phyloP scores from a whole-genome alignment of 2,329 filamentous ascomycete genomes.

The Emergomyces africanus region DNA sequence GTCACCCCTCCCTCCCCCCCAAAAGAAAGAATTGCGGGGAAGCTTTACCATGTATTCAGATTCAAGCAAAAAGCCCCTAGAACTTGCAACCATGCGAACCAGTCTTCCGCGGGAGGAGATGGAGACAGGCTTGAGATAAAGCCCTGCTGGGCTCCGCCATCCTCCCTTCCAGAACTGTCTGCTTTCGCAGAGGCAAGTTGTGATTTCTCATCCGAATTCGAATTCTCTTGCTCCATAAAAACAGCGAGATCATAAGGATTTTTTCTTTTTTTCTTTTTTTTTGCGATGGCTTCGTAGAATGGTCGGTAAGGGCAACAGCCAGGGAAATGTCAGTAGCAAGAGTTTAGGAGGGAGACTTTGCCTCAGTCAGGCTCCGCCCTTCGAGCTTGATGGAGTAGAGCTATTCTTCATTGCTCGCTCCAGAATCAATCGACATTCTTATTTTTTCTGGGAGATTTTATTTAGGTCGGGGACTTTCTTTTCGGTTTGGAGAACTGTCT shows the following conservation, averaged over 20 bases:
- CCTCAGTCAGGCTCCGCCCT: neutral
- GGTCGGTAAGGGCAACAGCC: too few species aligned
- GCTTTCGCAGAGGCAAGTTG: neutral
- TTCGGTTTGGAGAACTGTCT: neutral
- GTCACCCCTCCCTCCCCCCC: too few species aligned
- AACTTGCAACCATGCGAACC: constrained; percentile 33
- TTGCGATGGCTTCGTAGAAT: neutral
- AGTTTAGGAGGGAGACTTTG: neutral
- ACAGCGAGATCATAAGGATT: neutral
- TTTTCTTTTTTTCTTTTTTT: too few species aligned
- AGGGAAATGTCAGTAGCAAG: too few species aligned
- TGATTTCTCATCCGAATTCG: neutral
- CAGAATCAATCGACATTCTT: neutral
- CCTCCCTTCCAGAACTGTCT: neutral
- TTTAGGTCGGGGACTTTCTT: too few species aligned
- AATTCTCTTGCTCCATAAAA: neutral
- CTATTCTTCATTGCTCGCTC: too few species aligned
- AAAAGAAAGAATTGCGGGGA: neutral
- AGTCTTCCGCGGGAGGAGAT: neutral
- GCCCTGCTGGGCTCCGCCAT: neutral
- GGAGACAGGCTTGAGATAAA: neutral
- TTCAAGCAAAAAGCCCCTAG: constrained; percentile 32
- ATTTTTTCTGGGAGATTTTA: too few species aligned
- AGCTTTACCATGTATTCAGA: constrained; percentile 35
- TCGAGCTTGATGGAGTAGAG: neutral